Base-by-base conservation (phyloP, 2,329 filamentous ascomycete species). In the Botrytis byssoidea region DNA sequence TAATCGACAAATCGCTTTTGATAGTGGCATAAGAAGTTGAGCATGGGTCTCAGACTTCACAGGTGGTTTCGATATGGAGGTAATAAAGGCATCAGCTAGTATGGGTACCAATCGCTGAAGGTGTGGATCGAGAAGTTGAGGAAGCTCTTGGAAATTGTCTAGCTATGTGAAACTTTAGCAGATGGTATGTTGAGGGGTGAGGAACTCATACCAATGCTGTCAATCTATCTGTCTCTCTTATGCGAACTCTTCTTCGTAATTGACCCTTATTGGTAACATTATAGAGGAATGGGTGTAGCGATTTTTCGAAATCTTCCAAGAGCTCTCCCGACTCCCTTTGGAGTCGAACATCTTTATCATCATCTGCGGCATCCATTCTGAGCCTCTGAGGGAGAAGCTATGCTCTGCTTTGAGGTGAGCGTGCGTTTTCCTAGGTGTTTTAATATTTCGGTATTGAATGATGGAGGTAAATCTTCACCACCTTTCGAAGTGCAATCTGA, bases 131-230 rank as follows among this genome's bases (percentile, higher is more conserved):
- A 99, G 88, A 57, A 98, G 87, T 82, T 99, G 96, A 29, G 96
- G 96, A 77, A 97, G 91, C 85, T 98, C 95, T 85, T 98, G 95
- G 78, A 98, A 99, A 2, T 92, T 90, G 78, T 98, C 94, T 68
- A 99, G 89, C 78, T 80, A 69, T 18, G 51, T 59, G 14, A 7
- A 35, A 12, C 22, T 57, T 78, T 61, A 74, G 65, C 37, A 77
- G 37, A 64, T 48, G 14, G 6, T 35, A 37, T 37, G 42, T 46
- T 63, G 35, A 32, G 51, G 42, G 48, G n/a, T 18, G 12, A 60
- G 29, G 10, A 32, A 65, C 18, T 32, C 75, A 73, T 77, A 89
- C 88, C 76, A 83, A 80, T 29, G 83, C 84, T 29, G 85, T 85
- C 57, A 88, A 79, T 70, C 86, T 83, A 59, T 83, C 80, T 3